Conservation (phyloP, 805 yeast genomes). For the Ogataea neopini region DNA sequence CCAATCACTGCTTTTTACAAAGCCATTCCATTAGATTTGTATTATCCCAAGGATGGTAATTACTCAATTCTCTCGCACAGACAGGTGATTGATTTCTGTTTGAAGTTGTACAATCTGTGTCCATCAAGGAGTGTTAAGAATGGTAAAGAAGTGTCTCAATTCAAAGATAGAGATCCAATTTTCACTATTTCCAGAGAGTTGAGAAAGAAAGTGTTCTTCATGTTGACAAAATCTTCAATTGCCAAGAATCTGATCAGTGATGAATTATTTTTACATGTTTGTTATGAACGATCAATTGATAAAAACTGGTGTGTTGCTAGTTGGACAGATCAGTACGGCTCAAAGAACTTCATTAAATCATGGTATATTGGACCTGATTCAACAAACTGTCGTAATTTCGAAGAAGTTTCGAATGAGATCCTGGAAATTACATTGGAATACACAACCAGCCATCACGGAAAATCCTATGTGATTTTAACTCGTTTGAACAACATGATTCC, state of each 20-base stretch:
- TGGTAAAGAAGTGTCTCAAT: conserved; percentile 13
- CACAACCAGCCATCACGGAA: conserved; percentile 46
- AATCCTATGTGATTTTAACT: conserved; percentile 64
- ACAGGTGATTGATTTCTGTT: conserved; percentile 45
- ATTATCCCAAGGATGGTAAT: conserved; percentile 38
- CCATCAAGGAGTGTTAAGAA: conserved; percentile 31
- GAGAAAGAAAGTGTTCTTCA: conserved; percentile 46
- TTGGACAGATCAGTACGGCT: conserved; percentile 86
- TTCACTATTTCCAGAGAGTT: conserved; percentile 42
- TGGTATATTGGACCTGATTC: conserved; percentile 51
- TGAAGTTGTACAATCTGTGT: conserved; percentile 59
- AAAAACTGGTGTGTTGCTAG: conserved; percentile 83
- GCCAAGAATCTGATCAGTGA: conserved; percentile 48
- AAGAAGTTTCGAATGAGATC: conserved; percentile 62
- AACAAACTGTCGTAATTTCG: conserved; percentile 40
- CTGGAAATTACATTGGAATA: conserved; percentile 59
- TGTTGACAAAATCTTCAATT: conserved; percentile 40
- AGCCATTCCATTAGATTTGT: conserved; percentile 41
- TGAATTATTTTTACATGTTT: conserved; percentile 79
- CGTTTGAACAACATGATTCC: conserved; percentile 73
- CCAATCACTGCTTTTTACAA: conserved; percentile 35
- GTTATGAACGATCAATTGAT: conserved; percentile 81
- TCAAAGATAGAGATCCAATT: conserved; percentile 35
- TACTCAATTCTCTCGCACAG: conserved; percentile 35
- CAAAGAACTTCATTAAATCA: conserved; percentile 57